Percentiles rank a stretch among this genome's conserved stretches.
phyloP scores from a whole-genome alignment of 1,284 basidiomycete genomes.

The Tetrapyrgos nigripes region DNA sequence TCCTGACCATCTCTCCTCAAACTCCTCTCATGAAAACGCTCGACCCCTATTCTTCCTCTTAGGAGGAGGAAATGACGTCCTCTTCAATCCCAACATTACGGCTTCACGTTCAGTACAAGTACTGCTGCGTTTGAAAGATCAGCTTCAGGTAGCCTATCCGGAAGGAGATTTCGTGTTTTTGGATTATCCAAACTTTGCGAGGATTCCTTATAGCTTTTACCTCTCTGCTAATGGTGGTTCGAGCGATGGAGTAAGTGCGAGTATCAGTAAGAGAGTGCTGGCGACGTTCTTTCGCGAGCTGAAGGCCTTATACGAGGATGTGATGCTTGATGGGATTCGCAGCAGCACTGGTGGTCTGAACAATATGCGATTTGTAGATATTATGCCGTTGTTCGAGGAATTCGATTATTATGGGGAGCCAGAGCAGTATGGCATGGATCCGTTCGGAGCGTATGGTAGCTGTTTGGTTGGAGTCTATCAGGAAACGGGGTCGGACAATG shows the following conservation, averaged over 20 bases:
- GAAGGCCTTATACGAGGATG: not conserved
- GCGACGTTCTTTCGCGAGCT: not conserved
- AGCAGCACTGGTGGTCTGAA: not conserved
- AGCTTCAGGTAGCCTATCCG: not conserved
- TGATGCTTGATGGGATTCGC: not conserved
- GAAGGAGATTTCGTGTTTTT: not conserved
- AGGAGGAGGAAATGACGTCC: not conserved
- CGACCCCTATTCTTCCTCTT: not conserved
- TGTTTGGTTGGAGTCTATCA: constrained; percentile 2
- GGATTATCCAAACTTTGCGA: not conserved
- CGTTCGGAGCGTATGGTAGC: not conserved
- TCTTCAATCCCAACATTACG: constrained; percentile 6
- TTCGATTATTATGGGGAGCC: not conserved
- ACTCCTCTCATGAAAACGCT: too few relatives aligned
- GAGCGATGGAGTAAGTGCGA: too few relatives aligned
- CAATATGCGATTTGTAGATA: not conserved
- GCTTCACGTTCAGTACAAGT: not conserved
- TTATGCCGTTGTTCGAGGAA: not conserved
- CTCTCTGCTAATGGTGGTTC: too few relatives aligned
- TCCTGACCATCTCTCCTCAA: not conserved
- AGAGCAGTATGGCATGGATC: not conserved
- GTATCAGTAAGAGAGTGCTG: too few relatives aligned
- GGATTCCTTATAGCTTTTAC: not conserved
- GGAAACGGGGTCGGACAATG: constrained; percentile 4
- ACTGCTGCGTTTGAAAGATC: not conserved